phyloP scores from a whole-genome alignment of 352 stramenopile genomes.

The Pythium dissimile region DNA sequence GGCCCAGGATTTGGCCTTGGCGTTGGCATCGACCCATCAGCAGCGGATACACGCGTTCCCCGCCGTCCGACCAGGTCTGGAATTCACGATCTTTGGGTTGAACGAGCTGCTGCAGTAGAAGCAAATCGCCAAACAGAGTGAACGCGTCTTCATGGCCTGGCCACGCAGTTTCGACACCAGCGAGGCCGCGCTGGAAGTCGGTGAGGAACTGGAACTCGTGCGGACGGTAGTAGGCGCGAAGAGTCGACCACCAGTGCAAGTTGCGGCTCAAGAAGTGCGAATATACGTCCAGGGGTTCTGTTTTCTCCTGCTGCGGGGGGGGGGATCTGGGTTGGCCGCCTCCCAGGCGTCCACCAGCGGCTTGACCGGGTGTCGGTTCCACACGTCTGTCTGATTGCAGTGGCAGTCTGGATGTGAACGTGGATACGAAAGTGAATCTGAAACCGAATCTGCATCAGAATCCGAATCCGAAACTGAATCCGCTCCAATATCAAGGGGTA shows the following conservation, averaged over 20 bases:
- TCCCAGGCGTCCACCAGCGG: too few species aligned
- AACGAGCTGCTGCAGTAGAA: neutral
- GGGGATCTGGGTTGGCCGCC: too few species aligned
- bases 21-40: neutral
- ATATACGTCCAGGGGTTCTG: too few species aligned
- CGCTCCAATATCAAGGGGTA: neutral
- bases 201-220: neutral
- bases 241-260: neutral
- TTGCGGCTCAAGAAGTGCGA: too few species aligned
- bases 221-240: neutral
- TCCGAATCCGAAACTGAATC: too few species aligned
- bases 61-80: neutral
- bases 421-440: too few species aligned
- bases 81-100: neutral
- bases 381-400: too few species aligned
- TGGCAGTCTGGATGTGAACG: too few species aligned
- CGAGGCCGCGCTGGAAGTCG: neutral
- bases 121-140: neutral
- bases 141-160: neutral
- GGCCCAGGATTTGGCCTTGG: neutral
- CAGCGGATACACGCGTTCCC: neutral
- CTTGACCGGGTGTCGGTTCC: too few species aligned
- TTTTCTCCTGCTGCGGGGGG: too few species aligned
- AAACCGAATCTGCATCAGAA: too few species aligned
- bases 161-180: neutral